Evolutionary conservation across 2,329 filamentous ascomycete species (phyloP).

Genomic region (Magnaporthiopsis incrustans): DNA sequence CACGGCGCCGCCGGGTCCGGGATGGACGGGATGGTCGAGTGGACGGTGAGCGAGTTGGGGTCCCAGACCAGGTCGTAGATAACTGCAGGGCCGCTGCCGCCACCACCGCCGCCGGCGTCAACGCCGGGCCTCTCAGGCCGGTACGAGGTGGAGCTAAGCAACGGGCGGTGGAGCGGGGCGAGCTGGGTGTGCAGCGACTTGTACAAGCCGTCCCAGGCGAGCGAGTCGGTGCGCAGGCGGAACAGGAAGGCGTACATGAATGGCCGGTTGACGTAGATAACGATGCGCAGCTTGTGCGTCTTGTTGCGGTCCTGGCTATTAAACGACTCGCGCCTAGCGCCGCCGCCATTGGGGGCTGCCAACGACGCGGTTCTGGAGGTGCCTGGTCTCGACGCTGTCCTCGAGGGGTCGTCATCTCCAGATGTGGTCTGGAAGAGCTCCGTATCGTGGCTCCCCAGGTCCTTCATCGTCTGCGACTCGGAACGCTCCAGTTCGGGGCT

Average conservation of each 20-base stretch:
- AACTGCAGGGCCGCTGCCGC: constrained; percentile 21
- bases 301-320: constrained; percentile 46
- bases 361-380: constrained; percentile 6
- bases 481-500: constrained; percentile 27
- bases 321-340: constrained; percentile 18
- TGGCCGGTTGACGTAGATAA: constrained; percentile 65
- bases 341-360: constrained; percentile 11
- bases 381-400: neutral
- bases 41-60: constrained; percentile 43
- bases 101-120: constrained; percentile 12
- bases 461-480: constrained; percentile 36
- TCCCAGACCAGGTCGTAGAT: constrained; percentile 61
- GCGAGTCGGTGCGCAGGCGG: constrained; percentile 47
- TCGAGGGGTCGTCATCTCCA: constrained; percentile 16
- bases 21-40: constrained; percentile 60
- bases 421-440: constrained; percentile 17
- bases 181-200: constrained; percentile 54
- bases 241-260: constrained; percentile 77
- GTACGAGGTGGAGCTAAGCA: constrained; percentile 49
- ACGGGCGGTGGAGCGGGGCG: constrained; percentile 46
- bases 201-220: constrained; percentile 49
- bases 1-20: constrained; percentile 33
- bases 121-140: constrained; percentile 41
- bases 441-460: constrained; percentile 33
- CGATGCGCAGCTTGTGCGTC: constrained; percentile 52